Conservation (phyloP, 371 early-diverging fungal species). For the Mucor plumbeus region DNA sequence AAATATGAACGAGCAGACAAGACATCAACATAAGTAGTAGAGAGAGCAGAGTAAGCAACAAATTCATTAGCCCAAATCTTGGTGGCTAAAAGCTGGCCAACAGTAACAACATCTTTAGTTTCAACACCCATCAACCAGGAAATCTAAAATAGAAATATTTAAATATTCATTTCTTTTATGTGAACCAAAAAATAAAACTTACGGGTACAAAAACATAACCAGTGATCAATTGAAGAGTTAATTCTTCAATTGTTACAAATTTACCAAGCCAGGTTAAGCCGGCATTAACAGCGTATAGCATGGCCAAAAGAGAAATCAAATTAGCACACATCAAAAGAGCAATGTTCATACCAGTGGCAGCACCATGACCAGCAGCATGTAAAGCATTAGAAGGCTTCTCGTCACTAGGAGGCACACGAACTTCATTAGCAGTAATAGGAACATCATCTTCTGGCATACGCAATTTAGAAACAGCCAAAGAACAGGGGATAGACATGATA, state of each 20-base stretch:
- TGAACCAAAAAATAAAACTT: constrained; percentile 11
- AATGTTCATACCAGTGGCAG: constrained; percentile 83
- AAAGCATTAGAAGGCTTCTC: constrained; percentile 77
- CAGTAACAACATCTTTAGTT: constrained; percentile 56
- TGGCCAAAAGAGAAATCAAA: constrained; percentile 77
- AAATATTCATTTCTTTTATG: neutral
- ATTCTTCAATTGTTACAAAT: constrained; percentile 65
- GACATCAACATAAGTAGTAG: constrained; percentile 27
- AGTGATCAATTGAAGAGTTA: constrained; percentile 73
- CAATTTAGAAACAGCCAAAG: constrained; percentile 79
- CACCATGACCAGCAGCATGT: constrained; percentile 87
- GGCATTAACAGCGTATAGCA: constrained; percentile 73
- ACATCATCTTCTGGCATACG: constrained; percentile 83
- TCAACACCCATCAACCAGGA: constrained; percentile 89
- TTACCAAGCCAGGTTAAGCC: constrained; percentile 76
- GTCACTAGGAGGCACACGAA: constrained; percentile 60
- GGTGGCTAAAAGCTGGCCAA: constrained; percentile 82
- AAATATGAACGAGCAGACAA: constrained; percentile 54
- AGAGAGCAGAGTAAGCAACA: constrained; percentile 74
- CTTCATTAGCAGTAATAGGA: constrained; percentile 74
- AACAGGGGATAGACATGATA: constrained; percentile 93
- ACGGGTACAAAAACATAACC: constrained; percentile 79
- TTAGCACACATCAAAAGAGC: constrained; percentile 77
- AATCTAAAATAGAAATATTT: constrained; percentile 31
- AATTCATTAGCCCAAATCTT: constrained; percentile 94